Conservation (phyloP, 1,139 yeast genomes). For the Pichia norvegensis region DNA sequence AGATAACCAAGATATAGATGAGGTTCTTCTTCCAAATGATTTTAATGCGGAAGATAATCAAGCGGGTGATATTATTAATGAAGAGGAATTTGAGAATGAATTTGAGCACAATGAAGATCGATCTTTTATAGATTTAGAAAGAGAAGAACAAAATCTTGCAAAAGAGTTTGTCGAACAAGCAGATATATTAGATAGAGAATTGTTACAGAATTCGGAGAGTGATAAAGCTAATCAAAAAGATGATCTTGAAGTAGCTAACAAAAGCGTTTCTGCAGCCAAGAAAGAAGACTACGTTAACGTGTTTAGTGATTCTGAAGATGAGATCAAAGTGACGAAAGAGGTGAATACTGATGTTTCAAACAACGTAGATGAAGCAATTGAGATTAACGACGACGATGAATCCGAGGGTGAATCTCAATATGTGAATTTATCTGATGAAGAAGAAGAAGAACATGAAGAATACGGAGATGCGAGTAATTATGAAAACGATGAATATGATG, state of each 20-base stretch:
- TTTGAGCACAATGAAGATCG: conserved; percentile 6
- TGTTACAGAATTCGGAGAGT: conserved; percentile 1
- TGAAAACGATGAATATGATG: conserved; percentile 2
- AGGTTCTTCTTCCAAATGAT: not conserved
- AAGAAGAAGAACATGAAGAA: not conserved
- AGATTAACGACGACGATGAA: not conserved
- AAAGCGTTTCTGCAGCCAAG: not conserved
- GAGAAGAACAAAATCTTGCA: not conserved
- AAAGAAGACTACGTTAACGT: conserved; percentile 1
- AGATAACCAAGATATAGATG: not conserved
- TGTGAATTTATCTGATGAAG: not conserved
- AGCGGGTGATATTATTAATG: not conserved
- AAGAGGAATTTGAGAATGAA: not conserved
- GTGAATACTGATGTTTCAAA: not conserved
- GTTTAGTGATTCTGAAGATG: conserved; percentile 7
- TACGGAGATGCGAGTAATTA: not conserved
- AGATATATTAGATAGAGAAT: too few species aligned
- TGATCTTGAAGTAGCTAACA: not conserved
- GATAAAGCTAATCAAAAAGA: conserved; percentile 1
- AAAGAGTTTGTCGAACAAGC: too few species aligned
- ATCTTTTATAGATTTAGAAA: not conserved
- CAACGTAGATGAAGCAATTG: not conserved
- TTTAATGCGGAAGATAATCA: not conserved
- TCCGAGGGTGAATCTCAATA: not conserved
- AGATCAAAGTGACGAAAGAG: not conserved